Percentiles rank a stretch among this genome's conserved stretches.
These are phyloP conservation scores for Artemisia annua DNA, from an alignment of 129 eudicot species.

Conservation along the genomic window DNA sequence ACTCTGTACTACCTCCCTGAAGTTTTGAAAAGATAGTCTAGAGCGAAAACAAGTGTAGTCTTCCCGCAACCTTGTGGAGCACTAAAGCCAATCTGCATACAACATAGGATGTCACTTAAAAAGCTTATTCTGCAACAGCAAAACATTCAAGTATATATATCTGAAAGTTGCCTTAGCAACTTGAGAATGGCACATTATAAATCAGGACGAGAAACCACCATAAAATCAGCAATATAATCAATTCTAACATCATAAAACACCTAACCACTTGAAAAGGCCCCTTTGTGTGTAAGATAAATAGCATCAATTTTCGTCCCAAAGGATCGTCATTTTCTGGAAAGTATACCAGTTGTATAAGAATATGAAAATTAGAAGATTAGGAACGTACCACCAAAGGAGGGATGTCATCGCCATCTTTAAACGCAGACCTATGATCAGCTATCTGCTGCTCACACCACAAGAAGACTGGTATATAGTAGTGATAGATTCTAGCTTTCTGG, in stretches of 20 bases:
- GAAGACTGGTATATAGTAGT: no score
- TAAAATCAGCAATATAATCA: not conserved
- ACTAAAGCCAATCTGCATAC: conserved; percentile 91
- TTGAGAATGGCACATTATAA: not conserved
- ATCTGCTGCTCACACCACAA: no score
- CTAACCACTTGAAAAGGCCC: not conserved
- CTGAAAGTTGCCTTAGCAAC: not conserved
- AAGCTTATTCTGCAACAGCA: conserved; percentile 12
- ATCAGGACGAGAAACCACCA: not conserved
- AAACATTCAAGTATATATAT: not conserved
- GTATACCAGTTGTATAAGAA: not conserved
- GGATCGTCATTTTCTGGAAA: no score
- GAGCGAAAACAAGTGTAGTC: conserved; percentile 91
- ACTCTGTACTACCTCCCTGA: conserved; percentile 65
- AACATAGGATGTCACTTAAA: conserved; percentile 17
- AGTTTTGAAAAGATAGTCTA: conserved; percentile 66
- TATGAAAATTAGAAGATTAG: conserved; percentile 2
- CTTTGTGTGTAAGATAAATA: not conserved
- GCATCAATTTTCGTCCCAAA: no score
- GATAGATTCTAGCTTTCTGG: no score
- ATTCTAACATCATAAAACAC: not conserved
- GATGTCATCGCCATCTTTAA: conserved; percentile 65
- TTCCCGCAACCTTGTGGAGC: conserved; percentile 99
- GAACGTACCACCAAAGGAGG: conserved; percentile 80
- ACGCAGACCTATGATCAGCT: conserved; percentile 47